Evolutionary conservation across 2,329 filamentous ascomycete genomes (phyloP).

Genomic region (Cytospora piceicola): DNA sequence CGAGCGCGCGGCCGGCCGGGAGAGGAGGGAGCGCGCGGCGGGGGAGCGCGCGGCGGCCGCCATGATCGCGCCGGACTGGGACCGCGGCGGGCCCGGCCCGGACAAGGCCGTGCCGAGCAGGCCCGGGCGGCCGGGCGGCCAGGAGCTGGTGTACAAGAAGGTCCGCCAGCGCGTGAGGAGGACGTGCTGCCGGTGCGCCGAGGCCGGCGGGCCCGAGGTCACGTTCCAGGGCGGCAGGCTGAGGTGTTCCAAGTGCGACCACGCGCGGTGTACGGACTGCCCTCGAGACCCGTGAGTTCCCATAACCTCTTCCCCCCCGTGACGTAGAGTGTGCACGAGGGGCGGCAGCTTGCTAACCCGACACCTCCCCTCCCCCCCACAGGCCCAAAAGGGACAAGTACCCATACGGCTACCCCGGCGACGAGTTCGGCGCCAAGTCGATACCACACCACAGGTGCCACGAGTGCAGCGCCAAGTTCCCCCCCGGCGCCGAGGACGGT

Average conservation of each 20-base stretch:
- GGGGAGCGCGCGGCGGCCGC: constrained; percentile 63
- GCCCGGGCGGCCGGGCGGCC: constrained; percentile 65
- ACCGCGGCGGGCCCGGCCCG: constrained; percentile 46
- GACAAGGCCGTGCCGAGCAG: constrained; percentile 61
- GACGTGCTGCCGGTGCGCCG: constrained; percentile 72
- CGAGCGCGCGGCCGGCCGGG: constrained; percentile 56
- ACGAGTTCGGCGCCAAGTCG: constrained; percentile 58
- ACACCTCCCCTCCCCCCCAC: no score
- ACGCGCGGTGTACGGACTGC: constrained; percentile 78
- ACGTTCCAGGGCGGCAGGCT: constrained; percentile 64
- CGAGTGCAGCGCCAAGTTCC: constrained; percentile 64
- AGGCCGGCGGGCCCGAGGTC: constrained; percentile 41
- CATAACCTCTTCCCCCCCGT: no score
- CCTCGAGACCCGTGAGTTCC: constrained; percentile 75
- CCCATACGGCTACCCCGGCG: constrained; percentile 71
- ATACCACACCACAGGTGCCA: constrained; percentile 63
- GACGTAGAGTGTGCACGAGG: no score
- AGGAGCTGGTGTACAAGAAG: constrained; percentile 71
- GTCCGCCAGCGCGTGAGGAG: constrained; percentile 74
- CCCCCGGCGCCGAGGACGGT: constrained; percentile 52
- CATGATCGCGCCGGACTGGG: constrained; percentile 56
- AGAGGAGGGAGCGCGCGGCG: constrained; percentile 52
- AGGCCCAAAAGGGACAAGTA: constrained; percentile 71
- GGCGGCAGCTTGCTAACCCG: constrained; percentile 28
- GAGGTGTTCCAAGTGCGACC: constrained; percentile 69